Evolutionary conservation across 2,329 filamentous ascomycete species (phyloP).

Genomic region (Fusarium drepaniforme): DNA sequence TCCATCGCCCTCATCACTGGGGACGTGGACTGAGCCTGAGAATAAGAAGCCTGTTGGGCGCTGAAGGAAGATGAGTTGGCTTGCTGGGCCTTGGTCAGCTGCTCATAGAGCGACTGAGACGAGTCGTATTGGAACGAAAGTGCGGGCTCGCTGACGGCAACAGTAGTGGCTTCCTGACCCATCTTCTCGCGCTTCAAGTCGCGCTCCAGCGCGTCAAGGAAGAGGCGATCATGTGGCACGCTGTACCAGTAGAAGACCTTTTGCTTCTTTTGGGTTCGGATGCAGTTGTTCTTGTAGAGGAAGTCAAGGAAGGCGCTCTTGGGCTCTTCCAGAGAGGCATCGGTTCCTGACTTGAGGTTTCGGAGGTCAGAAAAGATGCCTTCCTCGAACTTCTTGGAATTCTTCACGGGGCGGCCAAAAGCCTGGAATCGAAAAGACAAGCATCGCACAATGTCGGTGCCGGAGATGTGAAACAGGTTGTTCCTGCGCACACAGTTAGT

Average conservation of each 20-base stretch:
- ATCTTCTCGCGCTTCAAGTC: constrained; percentile 99
- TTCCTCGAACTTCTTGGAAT: constrained; percentile 99
- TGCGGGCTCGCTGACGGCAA: constrained; percentile 96
- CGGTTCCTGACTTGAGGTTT: constrained; percentile 97
- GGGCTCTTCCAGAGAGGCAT: constrained; percentile 97
- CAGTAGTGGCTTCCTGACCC: constrained; percentile 96
- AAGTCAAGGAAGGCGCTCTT: constrained; percentile 99
- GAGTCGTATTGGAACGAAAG: constrained; percentile 99
- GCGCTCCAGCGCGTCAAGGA: constrained; percentile 96
- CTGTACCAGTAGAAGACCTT: constrained; percentile 99
- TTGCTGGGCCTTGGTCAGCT: constrained; percentile 99
- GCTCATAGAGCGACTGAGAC: constrained; percentile 98
- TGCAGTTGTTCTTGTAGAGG: constrained; percentile 99
- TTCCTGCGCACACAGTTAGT: constrained; percentile 60
- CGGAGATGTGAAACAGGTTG: constrained; percentile 99
- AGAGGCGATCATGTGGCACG: constrained; percentile 96
- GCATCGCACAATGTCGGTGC: constrained; percentile 98
- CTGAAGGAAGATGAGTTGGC: constrained; percentile 98
- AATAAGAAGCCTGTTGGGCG: constrained; percentile 77
- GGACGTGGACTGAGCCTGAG: constrained; percentile 85
- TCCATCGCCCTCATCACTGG: constrained; percentile 92
- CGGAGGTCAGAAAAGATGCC: constrained; percentile 98
- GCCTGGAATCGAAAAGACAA: constrained; percentile 98
- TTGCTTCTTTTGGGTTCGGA: constrained; percentile 99
- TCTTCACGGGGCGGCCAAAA: constrained; percentile 97